Evolutionary conservation across 176 grass and related monocot genomes (phyloP), one percentile per base, ranked within the genome.

Genomic region (Carex parvula): DNA sequence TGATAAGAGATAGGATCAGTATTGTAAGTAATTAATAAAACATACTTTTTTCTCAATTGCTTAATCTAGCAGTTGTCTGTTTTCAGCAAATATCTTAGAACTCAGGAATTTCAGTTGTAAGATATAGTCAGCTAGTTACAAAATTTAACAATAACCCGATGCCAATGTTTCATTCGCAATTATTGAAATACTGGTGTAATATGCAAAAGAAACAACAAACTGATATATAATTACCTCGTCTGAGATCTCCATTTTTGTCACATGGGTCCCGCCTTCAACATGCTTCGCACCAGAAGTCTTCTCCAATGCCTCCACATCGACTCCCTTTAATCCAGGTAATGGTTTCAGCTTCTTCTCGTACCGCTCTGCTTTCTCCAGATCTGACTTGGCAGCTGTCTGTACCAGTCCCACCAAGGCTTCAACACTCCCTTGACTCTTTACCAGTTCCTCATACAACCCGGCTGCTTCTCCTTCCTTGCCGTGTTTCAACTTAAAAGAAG

Each of bases 271-370:
- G 20, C 88, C 81, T 72, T 95, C 91, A 44, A 93, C 86, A 87
- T 92, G 81, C 59, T 94, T 95, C 78, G 93, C 91, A 76, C 91
- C 93, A 84, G 91, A 89, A 64, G 91, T 93, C 81, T 93, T 99
- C 83, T 95, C 96, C 62, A 93, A 84, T 81, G 79, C 89, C 88
- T 93, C 91, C 7, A 89, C 86, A 55, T 95, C 84, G 84, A 95
- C 87, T 77, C 85, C 86, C 77, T 95, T 89, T 18, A 99, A 81
- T 87, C 93, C 93, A 14, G 91, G 64, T 82, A 99, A 81, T 76
- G 91, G 88, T 82, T 92, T 93, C 81, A 98, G 87, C 81, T 89
- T 84, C 80, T 98, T 92, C 85, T 95, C 96, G 5, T 98, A 98
- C 46, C 70, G 88, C 75, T 95, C 96, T 79, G 93, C 96, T 81